These are phyloP conservation scores for Fagopyrum homotropicum DNA, from an alignment of 148 eudicot genomes.

Conservation along the genomic window DNA sequence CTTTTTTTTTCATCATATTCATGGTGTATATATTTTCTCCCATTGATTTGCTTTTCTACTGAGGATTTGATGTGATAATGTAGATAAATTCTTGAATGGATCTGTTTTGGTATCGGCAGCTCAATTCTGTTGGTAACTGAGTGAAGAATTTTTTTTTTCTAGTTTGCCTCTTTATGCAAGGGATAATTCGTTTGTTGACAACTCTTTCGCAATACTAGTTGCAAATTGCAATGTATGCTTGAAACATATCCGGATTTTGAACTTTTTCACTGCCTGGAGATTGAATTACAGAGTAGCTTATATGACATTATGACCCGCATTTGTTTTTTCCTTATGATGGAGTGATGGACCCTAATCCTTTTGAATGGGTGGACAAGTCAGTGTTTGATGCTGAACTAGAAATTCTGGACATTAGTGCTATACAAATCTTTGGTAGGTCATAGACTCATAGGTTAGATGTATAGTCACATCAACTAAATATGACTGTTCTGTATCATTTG, in stretches of 20 bases:
- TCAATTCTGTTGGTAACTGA: neutral
- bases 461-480: neutral
- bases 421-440: neutral
- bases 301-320: neutral
- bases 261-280: neutral
- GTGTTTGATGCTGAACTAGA: neutral
- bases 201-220: neutral
- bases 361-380: neutral
- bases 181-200: neutral
- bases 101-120: neutral
- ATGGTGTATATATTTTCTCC: neutral
- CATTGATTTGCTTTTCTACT: neutral
- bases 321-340: neutral
- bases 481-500: neutral
- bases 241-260: neutral
- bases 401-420: neutral
- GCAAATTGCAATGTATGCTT: neutral
- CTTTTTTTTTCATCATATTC: no score
- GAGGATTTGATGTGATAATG: neutral
- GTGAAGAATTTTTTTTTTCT: neutral
- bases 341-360: neutral
- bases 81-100: neutral
- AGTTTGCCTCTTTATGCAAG: neutral
- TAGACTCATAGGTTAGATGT: neutral
- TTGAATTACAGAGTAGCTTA: neutral